Evolutionary conservation across 2,329 filamentous ascomycete species (phyloP), one percentile per base, ranked within the genome.

Genomic region (Penicillium hordei): DNA sequence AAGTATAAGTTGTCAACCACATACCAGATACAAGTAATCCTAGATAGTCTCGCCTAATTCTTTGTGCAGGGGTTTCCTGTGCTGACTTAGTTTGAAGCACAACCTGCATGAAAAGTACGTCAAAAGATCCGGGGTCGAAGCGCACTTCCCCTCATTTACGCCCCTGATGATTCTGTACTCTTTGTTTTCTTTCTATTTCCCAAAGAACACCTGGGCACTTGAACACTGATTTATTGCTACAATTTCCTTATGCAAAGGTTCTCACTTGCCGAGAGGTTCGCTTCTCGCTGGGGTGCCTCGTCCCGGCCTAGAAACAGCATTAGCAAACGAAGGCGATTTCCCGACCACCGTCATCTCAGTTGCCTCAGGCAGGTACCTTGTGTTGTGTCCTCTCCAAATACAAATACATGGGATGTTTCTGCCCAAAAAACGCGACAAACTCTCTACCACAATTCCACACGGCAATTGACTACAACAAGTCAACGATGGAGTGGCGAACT

Each of bases 261-360:
- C 52, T 48, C 63, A 39, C 52, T 65, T 38, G 54, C 69, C 39
- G 70, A 72, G 68, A 65, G 65, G 45, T 49, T 70, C 34, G 55
- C 65, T 63, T 70, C 70, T 68, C 67, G 61, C 49, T 64, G 65
- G 60, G 57, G 64, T 46, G 59, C 62, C 55, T 63, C 62, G 34
- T 67, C 68, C 53, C 70, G 63, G 59, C 58, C 58, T 55, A 57
- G 64, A 48, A 57, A 58, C 39, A 43, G 57, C 46, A 39, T 63
- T 21, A 38, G 34, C 55, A 55, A 36, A 44, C 55, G 50, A 33
- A 56, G 45, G 23, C 59, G 52, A 51, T 42, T 21, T 9, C 27
- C 17, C n/a, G n/a, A n/a, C 10, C 27, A 12, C 8, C 19, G 27
- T 44, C 13, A 19, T 21, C 29, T 54, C 43, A 29, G 38, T 33